These are phyloP conservation scores for Cladophialophora exuberans DNA, from an alignment of 2,329 filamentous ascomycete species.

Conservation along the genomic window DNA sequence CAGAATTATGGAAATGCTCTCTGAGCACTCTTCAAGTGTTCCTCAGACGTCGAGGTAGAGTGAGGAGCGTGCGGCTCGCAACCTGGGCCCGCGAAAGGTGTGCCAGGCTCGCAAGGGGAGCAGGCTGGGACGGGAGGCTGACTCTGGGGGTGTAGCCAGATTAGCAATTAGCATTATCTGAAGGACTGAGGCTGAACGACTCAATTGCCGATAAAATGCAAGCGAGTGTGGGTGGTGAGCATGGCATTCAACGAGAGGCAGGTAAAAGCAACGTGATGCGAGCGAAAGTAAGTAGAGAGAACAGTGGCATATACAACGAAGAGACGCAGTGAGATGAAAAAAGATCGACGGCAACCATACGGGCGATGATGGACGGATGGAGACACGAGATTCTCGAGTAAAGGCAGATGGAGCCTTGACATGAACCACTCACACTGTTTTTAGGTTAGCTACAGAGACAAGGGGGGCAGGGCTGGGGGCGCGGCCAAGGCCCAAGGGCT, in stretches of 20 bases:
- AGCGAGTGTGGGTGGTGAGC: slow-evolving; percentile 27
- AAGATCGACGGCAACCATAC: slow-evolving; percentile 20
- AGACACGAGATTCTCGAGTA: slow-evolving; percentile 17
- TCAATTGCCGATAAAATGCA: slow-evolving; percentile 7
- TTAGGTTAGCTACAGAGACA: slow-evolving; percentile 2
- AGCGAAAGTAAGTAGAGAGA: slow-evolving; percentile 23
- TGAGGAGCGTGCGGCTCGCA: not conserved
- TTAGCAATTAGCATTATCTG: slow-evolving; percentile 32
- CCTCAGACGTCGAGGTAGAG: slow-evolving; percentile 2
- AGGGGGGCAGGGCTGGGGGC: slow-evolving; percentile 9
- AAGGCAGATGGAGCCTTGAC: slow-evolving; percentile 5
- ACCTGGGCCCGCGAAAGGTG: slow-evolving; percentile 12
- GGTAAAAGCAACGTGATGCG: slow-evolving; percentile 7
- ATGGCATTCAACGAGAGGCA: slow-evolving; percentile 25
- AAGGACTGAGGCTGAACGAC: slow-evolving; percentile 18
- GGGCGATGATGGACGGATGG: slow-evolving; percentile 16
- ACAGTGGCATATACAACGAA: slow-evolving; percentile 23
- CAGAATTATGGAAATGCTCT: not conserved
- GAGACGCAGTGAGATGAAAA: slow-evolving; percentile 13
- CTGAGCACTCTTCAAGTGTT: not conserved
- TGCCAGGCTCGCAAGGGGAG: not conserved
- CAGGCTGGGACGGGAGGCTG: slow-evolving; percentile 14
- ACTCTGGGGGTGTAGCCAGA: slow-evolving; percentile 14
- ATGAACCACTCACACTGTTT: slow-evolving; percentile 4
- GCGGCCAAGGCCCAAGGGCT: not conserved